Base-by-base conservation (phyloP, 176 grass and related monocot genomes). In the Oryza australiensis region DNA sequence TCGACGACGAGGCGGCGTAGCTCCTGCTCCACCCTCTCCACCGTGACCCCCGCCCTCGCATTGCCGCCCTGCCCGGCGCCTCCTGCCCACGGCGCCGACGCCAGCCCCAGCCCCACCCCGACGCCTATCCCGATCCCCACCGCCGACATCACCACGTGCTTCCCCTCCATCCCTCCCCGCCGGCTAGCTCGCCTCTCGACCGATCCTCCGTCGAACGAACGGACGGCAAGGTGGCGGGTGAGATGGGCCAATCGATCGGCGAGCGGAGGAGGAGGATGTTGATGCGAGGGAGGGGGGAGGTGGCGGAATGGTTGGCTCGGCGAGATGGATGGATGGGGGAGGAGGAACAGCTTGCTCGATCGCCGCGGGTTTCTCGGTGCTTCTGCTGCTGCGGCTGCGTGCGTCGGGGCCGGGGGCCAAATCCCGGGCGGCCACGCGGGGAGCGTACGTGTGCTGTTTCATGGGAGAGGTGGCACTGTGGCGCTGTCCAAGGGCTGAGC, bases 91-190 rank as follows among this genome's bases (percentile, higher is more conserved):
- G 53, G 86, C 79, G 57, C 88, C 14, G 95, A 94, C 9, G 88
- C 84, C 49, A 98, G 86, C 32, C 95, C 95, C 7, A 98, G 79
- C 43, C 93, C 96, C 7, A 98, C 89, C 3, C 93, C 96, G 26
- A 98, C 88, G 0, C 93, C 96, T 45, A 98, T 84, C 75, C 94
- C 94, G 28, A 98, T 84, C 26, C 95, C 92, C 37, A 95, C 74
- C 30, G 96, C 96, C 59, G 93, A 98, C 91, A 98, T 93, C 49
- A 98, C 87, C 68, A 98, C 66, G 81, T 94, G 91, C 84, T 87
- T 98, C 77, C 90, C 88, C 85, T 98, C 96, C 96, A 98, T 98
- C 3, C 15, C 7, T 49, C 40, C 22, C 16, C 26, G 42, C 55
- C 70, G 81, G 70, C 30, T 32, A 32, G 30, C 30, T 32, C 30